Percentiles rank a stretch among this genome's conserved stretches.
Evolutionary conservation across 768 basidiomycete species (phyloP).

Genomic region (Leccinum rimulosum): DNA sequence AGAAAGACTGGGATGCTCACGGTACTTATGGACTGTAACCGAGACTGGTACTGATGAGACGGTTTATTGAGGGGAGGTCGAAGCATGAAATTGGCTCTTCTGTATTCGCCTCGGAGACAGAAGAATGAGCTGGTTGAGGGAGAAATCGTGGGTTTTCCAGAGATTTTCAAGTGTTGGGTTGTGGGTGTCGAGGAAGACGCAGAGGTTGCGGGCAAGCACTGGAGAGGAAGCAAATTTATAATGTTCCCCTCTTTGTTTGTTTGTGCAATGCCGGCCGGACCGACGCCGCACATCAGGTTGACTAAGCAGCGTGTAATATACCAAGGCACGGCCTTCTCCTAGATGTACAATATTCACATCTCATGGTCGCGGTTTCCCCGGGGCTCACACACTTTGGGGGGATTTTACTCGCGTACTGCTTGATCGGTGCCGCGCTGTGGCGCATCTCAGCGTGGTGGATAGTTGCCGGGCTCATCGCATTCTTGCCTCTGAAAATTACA

Average conservation of each 20-base stretch:
- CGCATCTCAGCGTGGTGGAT: conserved; percentile 34
- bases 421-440: conserved; percentile 1
- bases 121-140: conserved; percentile 22
- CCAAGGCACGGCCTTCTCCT: no score
- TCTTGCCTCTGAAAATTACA: conserved; percentile 34
- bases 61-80: conserved; percentile 77
- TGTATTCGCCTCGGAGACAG: conserved; percentile 33
- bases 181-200: conserved; percentile 3
- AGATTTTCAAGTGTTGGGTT: conserved; percentile 1
- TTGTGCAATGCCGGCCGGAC: conserved; percentile 18
- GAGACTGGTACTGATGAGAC: conserved; percentile 59
- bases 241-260: conserved; percentile 15
- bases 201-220: neutral
- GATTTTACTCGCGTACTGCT: neutral
- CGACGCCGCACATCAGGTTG: no score
- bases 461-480: conserved; percentile 27
- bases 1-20: conserved; percentile 33
- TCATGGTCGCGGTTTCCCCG: conserved; percentile 12
- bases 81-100: conserved; percentile 73
- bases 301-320: no score
- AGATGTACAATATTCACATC: no score
- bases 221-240: conserved; percentile 25
- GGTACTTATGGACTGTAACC: conserved; percentile 51
- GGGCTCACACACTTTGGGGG: conserved; percentile 9
- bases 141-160: conserved; percentile 28